These are phyloP conservation scores for Chytridium lagenaria DNA, from an alignment of 371 early-diverging fungal species.

Conservation along the genomic window DNA sequence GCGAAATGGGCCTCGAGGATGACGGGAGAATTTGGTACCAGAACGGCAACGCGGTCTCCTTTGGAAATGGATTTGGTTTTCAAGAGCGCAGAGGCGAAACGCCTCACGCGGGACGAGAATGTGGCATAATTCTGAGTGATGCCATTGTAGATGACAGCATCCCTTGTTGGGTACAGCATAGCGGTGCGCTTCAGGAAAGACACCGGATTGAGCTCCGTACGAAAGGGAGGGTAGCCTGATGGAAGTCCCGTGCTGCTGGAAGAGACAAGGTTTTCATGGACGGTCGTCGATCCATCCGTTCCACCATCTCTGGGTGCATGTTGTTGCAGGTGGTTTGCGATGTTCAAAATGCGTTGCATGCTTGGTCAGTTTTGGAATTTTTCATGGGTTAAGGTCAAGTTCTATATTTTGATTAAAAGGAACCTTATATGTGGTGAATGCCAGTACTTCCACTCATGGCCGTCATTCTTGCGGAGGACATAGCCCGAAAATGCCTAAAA, in stretches of 20 bases:
- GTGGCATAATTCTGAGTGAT: conserved; percentile 13
- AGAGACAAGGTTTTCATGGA: background rate
- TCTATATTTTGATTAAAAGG: background rate
- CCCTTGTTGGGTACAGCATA: conserved; percentile 21
- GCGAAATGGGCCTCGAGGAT: conserved; percentile 69
- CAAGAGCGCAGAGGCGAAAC: conserved; percentile 20
- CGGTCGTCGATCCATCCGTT: background rate
- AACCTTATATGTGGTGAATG: conserved; percentile 36
- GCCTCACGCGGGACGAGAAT: conserved; percentile 22
- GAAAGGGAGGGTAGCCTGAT: background rate
- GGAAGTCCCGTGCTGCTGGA: conserved; percentile 3
- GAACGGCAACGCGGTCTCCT: conserved; percentile 48
- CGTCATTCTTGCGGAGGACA: background rate
- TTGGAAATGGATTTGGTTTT: background rate
- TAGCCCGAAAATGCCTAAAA: conserved; percentile 18
- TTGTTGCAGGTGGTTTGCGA: background rate
- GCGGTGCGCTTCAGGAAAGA: conserved; percentile 28
- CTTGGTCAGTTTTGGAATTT: background rate
- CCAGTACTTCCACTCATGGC: background rate
- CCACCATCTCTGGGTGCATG: background rate
- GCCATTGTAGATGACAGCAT: conserved; percentile 21
- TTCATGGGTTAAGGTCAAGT: background rate
- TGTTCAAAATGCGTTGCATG: background rate
- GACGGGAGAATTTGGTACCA: conserved; percentile 68
- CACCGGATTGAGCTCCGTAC: conserved; percentile 33